Percentiles rank a stretch among this genome's conserved stretches.
Evolutionary conservation across 768 basidiomycete species (phyloP).

Genomic region (Tubosaeta brunneosetosa): DNA sequence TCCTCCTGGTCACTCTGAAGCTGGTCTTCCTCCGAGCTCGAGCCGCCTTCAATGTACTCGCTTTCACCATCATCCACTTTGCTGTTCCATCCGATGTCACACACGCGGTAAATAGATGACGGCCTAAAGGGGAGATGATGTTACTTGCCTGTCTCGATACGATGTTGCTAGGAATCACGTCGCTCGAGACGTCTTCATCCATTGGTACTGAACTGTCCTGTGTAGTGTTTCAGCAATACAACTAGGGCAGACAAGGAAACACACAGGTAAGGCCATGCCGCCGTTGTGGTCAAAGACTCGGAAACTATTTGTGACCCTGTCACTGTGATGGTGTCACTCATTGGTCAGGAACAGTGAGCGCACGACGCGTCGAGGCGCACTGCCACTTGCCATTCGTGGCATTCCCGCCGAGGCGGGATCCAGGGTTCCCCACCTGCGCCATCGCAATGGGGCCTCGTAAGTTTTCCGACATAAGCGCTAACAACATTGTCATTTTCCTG

Average conservation of each 20-base stretch:
- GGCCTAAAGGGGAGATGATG: not conserved
- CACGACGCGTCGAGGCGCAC: no score
- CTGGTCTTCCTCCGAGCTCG: conserved; percentile 58
- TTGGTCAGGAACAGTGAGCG: no score
- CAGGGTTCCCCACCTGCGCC: no score
- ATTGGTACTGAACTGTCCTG: conserved; percentile 22
- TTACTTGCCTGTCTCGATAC: conserved; percentile 75
- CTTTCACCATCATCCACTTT: conserved; percentile 71
- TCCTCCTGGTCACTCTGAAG: conserved; percentile 54
- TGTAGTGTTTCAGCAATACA: not conserved
- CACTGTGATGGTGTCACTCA: no score
- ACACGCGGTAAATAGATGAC: conserved; percentile 7
- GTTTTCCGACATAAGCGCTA: no score
- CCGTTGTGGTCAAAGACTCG: conserved; percentile 22
- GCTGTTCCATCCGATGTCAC: conserved; percentile 33
- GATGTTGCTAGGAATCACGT: conserved; percentile 87
- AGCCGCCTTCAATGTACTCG: conserved; percentile 57
- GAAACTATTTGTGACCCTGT: not conserved
- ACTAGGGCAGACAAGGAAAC: conserved; percentile 6
- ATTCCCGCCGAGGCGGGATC: no score
- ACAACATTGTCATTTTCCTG: no score
- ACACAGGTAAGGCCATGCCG: conserved; percentile 24
- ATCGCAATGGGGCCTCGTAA: no score
- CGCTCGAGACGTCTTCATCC: conserved; percentile 83
- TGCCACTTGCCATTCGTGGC: no score